Evolutionary conservation across 768 basidiomycete genomes (phyloP).

Genomic region (Vararia minispora): DNA sequence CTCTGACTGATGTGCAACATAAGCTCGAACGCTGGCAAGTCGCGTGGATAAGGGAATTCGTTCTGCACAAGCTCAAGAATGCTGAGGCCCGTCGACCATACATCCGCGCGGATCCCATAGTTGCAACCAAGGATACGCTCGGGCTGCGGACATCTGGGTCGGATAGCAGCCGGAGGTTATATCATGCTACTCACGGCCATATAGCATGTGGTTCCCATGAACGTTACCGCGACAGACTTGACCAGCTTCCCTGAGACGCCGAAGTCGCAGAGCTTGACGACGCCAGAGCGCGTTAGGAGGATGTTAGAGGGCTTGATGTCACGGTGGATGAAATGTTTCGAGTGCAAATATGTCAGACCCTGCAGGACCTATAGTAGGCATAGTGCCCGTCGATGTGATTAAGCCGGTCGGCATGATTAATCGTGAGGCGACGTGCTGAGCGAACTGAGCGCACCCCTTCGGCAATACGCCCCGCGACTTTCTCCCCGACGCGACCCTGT

Average conservation of each 20-base stretch:
- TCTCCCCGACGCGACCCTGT: constrained; percentile 73
- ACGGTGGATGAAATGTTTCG: constrained; percentile 86
- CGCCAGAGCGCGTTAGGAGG: constrained; percentile 77
- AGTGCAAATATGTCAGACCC: constrained; percentile 90
- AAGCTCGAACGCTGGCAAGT: constrained; percentile 77
- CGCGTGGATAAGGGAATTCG: constrained; percentile 81
- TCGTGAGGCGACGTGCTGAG: too few relatives aligned
- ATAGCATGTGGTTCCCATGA: constrained; percentile 95
- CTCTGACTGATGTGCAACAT: constrained; percentile 72
- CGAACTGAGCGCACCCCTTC: constrained; percentile 65
- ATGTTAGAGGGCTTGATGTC: constrained; percentile 95
- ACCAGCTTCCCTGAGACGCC: constrained; percentile 96
- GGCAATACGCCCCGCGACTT: constrained; percentile 83
- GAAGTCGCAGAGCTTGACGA: constrained; percentile 91
- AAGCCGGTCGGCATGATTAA: constrained; percentile 4
- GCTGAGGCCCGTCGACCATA: constrained; percentile 91
- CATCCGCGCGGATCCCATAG: constrained; percentile 88
- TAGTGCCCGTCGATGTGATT: constrained; percentile 8
- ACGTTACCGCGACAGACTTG: constrained; percentile 85
- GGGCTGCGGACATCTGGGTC: constrained; percentile 34
- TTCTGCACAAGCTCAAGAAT: constrained; percentile 84
- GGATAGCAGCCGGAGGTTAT: not conserved
- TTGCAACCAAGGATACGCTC: constrained; percentile 81
- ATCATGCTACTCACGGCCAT: constrained; percentile 74
- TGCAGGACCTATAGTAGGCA: constrained; percentile 51